Base-by-base conservation (phyloP, 2,329 filamentous ascomycete species). In the Fragosphaeria purpurea region DNA sequence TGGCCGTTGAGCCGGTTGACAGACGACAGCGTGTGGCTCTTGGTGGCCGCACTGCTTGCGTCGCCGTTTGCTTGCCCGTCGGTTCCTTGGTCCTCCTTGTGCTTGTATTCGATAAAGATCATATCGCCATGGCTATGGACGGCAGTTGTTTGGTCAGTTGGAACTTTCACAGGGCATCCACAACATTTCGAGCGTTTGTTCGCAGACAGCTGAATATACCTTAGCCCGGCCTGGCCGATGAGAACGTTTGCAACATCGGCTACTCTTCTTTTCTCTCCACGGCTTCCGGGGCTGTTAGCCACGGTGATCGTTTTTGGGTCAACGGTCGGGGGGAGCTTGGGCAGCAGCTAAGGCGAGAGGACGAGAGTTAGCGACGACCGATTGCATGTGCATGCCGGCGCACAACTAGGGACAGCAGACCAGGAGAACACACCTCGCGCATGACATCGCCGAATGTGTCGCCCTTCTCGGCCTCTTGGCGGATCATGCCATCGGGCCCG, bases 401-500 rank as follows among this genome's bases (percentile, higher is more conserved):
- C n/a, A n/a, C n/a, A n/a, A n/a, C n/a, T n/a, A n/a, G n/a, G n/a
- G n/a, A n/a, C n/a, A n/a, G n/a, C 22, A 22, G 22, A 22, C 22
- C 22, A 22, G 22, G 22, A 22, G 22, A 22, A 44, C 62, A 48
- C 63, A 81, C 79, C 68, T 75, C 69, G 32, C 70, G 64, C 35
- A 74, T 76, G 41, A 84, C 69, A n/a, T 79, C 70, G 41, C 70
- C 72, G 65, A 97, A 95, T 0, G 83, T 82, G 56, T 86, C 82
- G 41, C 77, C 75, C 47, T 83, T 79, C 59, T 90, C 83, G 58
- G 94, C 79, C 47, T 76, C 86, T 61, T 97, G 74, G 59, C 93
- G 85, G 68, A 90, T 84, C 75, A 93, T 93, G 71, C 93, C 93
- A 71, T 96, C 89, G 57, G 87, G 88, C 65, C 89, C 89, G 61